Percentiles rank a stretch among this genome's conserved stretches.
Conservation (phyloP, 2,329 filamentous ascomycete genomes). For the Exophiala spinifera region DNA sequence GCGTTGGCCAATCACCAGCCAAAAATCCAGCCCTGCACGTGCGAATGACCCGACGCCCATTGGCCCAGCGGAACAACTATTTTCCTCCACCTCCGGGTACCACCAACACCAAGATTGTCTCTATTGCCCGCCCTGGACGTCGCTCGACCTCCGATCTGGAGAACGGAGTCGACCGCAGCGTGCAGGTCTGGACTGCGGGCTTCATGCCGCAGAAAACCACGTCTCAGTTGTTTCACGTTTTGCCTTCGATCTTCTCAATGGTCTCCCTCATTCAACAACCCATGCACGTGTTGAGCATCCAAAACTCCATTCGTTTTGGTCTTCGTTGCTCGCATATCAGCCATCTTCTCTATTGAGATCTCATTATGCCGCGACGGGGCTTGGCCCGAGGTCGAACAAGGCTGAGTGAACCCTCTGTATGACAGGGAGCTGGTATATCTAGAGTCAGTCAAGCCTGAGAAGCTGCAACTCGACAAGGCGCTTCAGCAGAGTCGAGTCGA, state of each 20-base stretch:
- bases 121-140: neutral
- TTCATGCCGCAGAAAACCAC: neutral
- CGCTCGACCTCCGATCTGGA: neutral
- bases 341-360: neutral
- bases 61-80: too few relatives aligned
- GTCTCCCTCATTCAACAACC: neutral
- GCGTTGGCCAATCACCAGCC: too few relatives aligned
- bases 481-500: too few relatives aligned
- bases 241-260: neutral
- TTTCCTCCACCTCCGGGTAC: too few relatives aligned
- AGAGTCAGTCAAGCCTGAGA: neutral
- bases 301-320: constrained; percentile 11
- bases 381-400: constrained; percentile 11
- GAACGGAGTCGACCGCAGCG: neutral
- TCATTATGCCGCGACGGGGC: constrained; percentile 1
- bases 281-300: constrained; percentile 5
- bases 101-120: too few relatives aligned
- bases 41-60: too few relatives aligned
- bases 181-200: neutral
- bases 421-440: constrained; percentile 1
- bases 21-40: too few relatives aligned
- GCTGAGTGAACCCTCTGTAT: neutral
- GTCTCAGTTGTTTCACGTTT: neutral
- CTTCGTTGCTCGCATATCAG: neutral
- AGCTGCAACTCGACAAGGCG: neutral